Evolutionary conservation across 2,329 filamentous ascomycete genomes (phyloP), one percentile per base, ranked within the genome.

Genomic region (Botrytis paeoniae): DNA sequence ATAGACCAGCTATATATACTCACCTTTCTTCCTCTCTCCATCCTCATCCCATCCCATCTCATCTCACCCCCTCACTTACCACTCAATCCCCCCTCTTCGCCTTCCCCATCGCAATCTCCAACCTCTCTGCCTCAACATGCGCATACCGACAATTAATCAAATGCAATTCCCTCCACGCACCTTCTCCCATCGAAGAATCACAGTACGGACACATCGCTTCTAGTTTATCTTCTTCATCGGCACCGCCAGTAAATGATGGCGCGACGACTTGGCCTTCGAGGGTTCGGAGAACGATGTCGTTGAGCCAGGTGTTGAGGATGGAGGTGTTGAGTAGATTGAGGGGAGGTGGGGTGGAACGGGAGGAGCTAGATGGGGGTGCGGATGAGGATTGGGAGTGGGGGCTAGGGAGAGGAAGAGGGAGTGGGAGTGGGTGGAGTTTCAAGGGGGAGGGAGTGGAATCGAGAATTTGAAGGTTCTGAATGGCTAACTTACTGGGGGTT

Each of bases 111-210:
- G 8, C 35, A 2, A 4, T 43, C 37, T 65, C n/a, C 37, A 62
- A 62, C 32, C 12, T 70, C 39, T 62, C 43, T 0, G 39, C 41
- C 35, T 74, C 73, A 0, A 57, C n/a, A 8, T 63, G 62, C 2
- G 73, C 73, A 63, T 65, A 73, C n/a, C 63, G n/a, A 35, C 71
- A 74, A 14, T 70, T 35, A 5, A 74, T 35, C 35, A 71, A 6
- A 62, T 74, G 73, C 37, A 73, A 68, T n/a, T 74, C 63, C 18
- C 9, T 54, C 18, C 37, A 69, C 5, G 65, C 63, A 3, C 62
- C 69, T 4, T 72, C 57, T 39, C 57, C 73, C 37, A 59, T 39
- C 12, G 70, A 60, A 25, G 3, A 0, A 25, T 3, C 6, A 41
- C 73, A 74, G 9, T 60, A 35, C 4, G 73, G 37, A 64, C 73